Conservation (phyloP, 768 basidiomycete species). For the Leccinellum rugosiceps region DNA sequence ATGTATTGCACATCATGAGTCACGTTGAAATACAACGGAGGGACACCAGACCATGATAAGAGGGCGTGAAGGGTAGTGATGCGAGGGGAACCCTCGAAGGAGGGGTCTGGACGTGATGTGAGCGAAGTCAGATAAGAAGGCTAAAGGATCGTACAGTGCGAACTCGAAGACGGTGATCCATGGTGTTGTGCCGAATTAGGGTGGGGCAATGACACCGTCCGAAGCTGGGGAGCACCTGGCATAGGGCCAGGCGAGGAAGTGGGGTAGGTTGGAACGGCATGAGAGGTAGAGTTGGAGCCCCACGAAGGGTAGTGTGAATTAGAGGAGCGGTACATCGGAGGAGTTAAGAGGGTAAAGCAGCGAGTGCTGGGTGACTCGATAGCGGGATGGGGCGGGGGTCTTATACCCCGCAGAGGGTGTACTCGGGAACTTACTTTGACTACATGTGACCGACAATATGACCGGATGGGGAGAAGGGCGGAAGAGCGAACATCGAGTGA, state of each 20-base stretch:
- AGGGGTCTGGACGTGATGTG: slow-evolving; percentile 9
- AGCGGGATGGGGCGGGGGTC: slow-evolving; percentile 7
- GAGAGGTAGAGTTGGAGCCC: slow-evolving; percentile 12
- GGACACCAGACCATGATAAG: slow-evolving; percentile 17
- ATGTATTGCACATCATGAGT: slow-evolving; percentile 24
- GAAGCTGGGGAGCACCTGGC: slow-evolving; percentile 25
- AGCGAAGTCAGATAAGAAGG: not conserved
- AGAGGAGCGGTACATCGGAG: slow-evolving; percentile 22
- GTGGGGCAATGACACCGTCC: slow-evolving; percentile 30
- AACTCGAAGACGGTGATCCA: slow-evolving; percentile 13
- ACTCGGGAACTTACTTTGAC: slow-evolving; percentile 22
- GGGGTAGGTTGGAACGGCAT: slow-evolving; percentile 9
- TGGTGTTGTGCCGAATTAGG: slow-evolving; percentile 26
- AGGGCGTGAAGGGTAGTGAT: slow-evolving; percentile 27
- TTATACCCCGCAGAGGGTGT: slow-evolving; percentile 25
- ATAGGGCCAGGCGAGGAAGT: slow-evolving; percentile 18
- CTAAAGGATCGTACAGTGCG: slow-evolving; percentile 15
- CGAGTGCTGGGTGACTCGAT: slow-evolving; percentile 22
- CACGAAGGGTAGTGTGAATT: slow-evolving; percentile 21
- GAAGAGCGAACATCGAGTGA: slow-evolving; percentile 25
- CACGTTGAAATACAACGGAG: slow-evolving; percentile 25
- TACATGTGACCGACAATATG: slow-evolving; percentile 14
- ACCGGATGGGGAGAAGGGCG: slow-evolving; percentile 19
- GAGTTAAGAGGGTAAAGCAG: not conserved
- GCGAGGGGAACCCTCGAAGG: slow-evolving; percentile 9